Evolutionary conservation across 2,329 filamentous ascomycete species (phyloP).

Genomic region (Helotiales sp.): DNA sequence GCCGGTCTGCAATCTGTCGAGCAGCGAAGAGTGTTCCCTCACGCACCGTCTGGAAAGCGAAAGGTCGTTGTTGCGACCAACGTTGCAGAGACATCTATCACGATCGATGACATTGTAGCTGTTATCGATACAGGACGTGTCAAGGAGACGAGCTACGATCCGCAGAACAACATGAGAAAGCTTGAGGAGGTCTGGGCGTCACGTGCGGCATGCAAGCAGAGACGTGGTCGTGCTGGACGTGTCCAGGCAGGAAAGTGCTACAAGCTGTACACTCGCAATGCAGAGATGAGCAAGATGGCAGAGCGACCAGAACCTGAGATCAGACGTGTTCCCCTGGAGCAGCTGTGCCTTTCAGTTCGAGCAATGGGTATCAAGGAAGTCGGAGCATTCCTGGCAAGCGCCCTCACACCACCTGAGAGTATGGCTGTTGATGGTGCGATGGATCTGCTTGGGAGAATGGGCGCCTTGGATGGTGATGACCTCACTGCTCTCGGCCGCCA

Average conservation of each 20-base stretch:
- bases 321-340: conserved; percentile 86
- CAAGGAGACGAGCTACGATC: conserved; percentile 94
- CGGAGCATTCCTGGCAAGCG: conserved; percentile 75
- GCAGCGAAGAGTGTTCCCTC: conserved; percentile 82
- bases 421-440: conserved; percentile 86
- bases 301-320: conserved; percentile 93
- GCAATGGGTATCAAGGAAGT: conserved; percentile 92
- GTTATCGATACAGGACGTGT: conserved; percentile 95
- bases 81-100: conserved; percentile 97
- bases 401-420: conserved; percentile 84
- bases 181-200: conserved; percentile 96
- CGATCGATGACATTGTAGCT: conserved; percentile 94
- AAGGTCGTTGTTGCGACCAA: conserved; percentile 96
- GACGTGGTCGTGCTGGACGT: conserved; percentile 88
- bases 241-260: conserved; percentile 91
- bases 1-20: conserved; percentile 87
- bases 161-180: conserved; percentile 88
- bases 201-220: conserved; percentile 88
- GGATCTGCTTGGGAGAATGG: conserved; percentile 76
- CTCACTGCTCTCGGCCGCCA: conserved; percentile 90
- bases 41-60: conserved; percentile 73
- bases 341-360: conserved; percentile 90
- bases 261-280: conserved; percentile 87
- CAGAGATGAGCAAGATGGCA: conserved; percentile 78
- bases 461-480: conserved; percentile 81